Conservation (phyloP, 1,284 basidiomycete genomes). For the Cryptococcus sp. region DNA sequence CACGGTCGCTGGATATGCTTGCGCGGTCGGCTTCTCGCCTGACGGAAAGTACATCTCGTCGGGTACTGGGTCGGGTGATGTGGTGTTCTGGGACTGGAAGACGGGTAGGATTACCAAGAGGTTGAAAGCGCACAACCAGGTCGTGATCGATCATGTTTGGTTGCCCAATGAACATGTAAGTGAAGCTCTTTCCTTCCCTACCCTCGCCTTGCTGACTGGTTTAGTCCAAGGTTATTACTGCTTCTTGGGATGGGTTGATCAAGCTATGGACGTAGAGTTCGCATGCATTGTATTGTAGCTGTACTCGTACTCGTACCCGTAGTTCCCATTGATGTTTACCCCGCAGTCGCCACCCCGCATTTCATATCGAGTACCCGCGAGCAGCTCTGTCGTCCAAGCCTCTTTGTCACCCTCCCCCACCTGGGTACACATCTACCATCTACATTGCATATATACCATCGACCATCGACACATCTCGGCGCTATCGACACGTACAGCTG, state of each 20-base stretch:
- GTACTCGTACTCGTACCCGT: too few relatives aligned
- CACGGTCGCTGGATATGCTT: slow-evolving; percentile 92
- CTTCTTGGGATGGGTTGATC: slow-evolving; percentile 94
- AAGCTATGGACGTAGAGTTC: slow-evolving; percentile 72
- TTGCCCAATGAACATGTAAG: slow-evolving; percentile 92
- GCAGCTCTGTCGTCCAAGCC: too few relatives aligned
- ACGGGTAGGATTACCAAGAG: slow-evolving; percentile 88
- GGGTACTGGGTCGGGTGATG: slow-evolving; percentile 88
- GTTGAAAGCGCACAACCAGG: slow-evolving; percentile 83
- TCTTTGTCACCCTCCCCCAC: too few relatives aligned
- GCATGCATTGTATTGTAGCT: neutral
- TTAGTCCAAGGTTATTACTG: slow-evolving; percentile 90
- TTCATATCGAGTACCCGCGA: too few relatives aligned
- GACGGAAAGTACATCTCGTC: slow-evolving; percentile 95
- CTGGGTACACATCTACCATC: too few relatives aligned
- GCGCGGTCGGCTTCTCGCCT: slow-evolving; percentile 91
- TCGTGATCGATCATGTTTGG: slow-evolving; percentile 96
- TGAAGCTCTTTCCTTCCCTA: too few relatives aligned
- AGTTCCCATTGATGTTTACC: too few relatives aligned
- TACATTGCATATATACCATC: too few relatives aligned
- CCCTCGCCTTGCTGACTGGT: slow-evolving; percentile 15
- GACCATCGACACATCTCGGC: too few relatives aligned
- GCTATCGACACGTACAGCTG: too few relatives aligned
- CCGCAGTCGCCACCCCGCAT: too few relatives aligned
- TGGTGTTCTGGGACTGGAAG: slow-evolving; percentile 99